Conservation (phyloP, 768 basidiomycete species). For the Termitomyces sp. region DNA sequence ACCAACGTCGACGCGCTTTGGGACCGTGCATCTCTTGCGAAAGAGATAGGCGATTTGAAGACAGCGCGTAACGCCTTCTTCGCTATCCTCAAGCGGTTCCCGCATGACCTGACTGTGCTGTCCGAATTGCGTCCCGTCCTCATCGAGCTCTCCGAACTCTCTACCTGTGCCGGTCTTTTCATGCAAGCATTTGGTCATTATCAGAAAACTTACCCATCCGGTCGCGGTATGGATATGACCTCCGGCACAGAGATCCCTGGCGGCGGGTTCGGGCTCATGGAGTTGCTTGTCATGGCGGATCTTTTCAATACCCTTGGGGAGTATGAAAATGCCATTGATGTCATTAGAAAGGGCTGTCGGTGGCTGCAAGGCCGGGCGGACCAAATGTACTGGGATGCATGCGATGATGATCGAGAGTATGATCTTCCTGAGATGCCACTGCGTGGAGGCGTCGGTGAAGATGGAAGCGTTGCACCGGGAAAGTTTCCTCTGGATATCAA, state of each 20-base stretch:
- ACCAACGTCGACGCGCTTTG: slow-evolving; percentile 81
- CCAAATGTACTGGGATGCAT: slow-evolving; percentile 75
- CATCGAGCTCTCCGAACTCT: slow-evolving; percentile 65
- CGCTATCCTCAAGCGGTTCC: slow-evolving; percentile 67
- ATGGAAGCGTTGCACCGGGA: slow-evolving; percentile 49
- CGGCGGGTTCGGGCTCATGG: slow-evolving; percentile 56
- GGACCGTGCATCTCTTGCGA: slow-evolving; percentile 82
- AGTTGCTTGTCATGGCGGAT: slow-evolving; percentile 83
- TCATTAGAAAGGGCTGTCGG: slow-evolving; percentile 70
- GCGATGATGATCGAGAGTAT: slow-evolving; percentile 88
- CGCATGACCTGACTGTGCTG: slow-evolving; percentile 77
- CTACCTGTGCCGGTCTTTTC: slow-evolving; percentile 60
- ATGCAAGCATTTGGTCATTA: slow-evolving; percentile 73
- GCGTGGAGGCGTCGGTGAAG: slow-evolving; percentile 24
- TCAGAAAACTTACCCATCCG: slow-evolving; percentile 42
- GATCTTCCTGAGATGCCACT: slow-evolving; percentile 40
- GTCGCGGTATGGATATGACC: slow-evolving; percentile 26
- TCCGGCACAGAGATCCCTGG: slow-evolving; percentile 29
- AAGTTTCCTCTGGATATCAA: slow-evolving; percentile 66
- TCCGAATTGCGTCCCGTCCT: slow-evolving; percentile 74
- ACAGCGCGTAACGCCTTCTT: slow-evolving; percentile 64
- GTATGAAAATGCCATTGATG: slow-evolving; percentile 60
- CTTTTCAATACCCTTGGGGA: slow-evolving; percentile 70
- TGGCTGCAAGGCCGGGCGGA: slow-evolving; percentile 86
- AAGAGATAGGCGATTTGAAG: slow-evolving; percentile 64